Conservation (phyloP, 176 grass and related monocot genomes). For the Areca catechu region DNA sequence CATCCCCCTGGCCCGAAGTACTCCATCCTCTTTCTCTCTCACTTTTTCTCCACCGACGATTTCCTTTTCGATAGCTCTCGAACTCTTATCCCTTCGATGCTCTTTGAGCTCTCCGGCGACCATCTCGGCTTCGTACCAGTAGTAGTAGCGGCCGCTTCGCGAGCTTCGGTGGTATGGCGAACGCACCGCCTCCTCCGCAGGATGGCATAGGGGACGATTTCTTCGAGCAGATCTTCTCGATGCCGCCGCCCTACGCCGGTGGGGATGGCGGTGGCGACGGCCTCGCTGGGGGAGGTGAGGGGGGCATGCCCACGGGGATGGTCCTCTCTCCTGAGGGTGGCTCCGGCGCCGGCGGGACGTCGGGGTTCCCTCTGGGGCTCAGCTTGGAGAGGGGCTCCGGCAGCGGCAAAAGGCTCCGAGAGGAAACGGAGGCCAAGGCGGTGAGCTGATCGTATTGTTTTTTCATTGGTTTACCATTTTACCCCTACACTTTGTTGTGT, state of each 20-base stretch:
- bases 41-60: neutral
- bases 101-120: neutral
- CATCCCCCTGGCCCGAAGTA: no score
- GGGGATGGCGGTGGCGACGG: slow-evolving; percentile 17
- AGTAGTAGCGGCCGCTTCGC: no score
- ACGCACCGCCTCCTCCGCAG: slow-evolving; percentile 27
- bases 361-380: slow-evolving; percentile 17
- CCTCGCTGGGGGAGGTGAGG: slow-evolving; percentile 19
- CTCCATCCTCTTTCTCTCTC: no score
- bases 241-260: slow-evolving; percentile 24
- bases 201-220: slow-evolving; percentile 65
- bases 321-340: neutral
- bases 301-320: slow-evolving; percentile 1
- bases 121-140: no score
- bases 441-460: slow-evolving; percentile 21
- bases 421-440: slow-evolving; percentile 42
- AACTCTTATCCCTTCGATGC: neutral
- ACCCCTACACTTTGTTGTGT: neutral
- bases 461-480: neutral
- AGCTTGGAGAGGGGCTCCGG: slow-evolving; percentile 26
- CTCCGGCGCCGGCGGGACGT: neutral
- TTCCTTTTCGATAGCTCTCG: neutral
- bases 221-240: slow-evolving; percentile 84
- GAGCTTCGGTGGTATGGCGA: slow-evolving; percentile 42
- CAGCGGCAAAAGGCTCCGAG: slow-evolving; percentile 46